Conservation (phyloP, 1,284 basidiomycete genomes). For the Ustilago cynodontis region DNA sequence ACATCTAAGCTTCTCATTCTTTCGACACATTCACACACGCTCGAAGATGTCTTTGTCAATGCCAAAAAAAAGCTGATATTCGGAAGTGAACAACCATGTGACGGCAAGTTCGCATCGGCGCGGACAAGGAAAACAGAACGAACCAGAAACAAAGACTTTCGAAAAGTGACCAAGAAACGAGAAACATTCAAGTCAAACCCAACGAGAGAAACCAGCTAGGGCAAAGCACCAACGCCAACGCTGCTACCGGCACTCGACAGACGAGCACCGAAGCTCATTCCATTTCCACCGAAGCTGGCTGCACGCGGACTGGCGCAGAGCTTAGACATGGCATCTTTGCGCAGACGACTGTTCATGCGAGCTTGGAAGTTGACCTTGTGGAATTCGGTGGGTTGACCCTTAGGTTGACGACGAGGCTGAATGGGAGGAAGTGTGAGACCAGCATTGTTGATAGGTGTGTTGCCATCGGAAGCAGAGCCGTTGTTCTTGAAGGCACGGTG, state of each 20-base stretch:
- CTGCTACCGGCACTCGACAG: constrained; percentile 44
- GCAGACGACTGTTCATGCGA: constrained; percentile 56
- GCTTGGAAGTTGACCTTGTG: constrained; percentile 62
- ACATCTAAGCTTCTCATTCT: neutral
- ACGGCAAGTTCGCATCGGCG: neutral
- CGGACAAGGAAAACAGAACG: neutral
- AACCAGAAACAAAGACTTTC: neutral
- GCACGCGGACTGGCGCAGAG: constrained; percentile 61
- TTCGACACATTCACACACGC: neutral
- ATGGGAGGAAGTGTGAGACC: constrained; percentile 47
- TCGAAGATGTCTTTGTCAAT: neutral
- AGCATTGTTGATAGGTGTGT: constrained; percentile 29
- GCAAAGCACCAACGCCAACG: constrained; percentile 18
- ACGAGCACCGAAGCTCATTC: constrained; percentile 47
- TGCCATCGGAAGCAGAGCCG: constrained; percentile 12
- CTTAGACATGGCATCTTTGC: constrained; percentile 64
- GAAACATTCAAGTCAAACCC: neutral
- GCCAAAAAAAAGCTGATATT: neutral
- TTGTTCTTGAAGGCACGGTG: constrained; percentile 48
- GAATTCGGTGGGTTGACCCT: constrained; percentile 64
- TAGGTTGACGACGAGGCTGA: constrained; percentile 61
- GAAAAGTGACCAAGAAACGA: neutral
- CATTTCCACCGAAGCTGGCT: constrained; percentile 51
- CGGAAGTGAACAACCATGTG: neutral
- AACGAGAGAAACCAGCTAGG: constrained; percentile 7